Evolutionary conservation across 192 early-diverging fungal genomes (phyloP).

Genomic region (Coemansia sp.): DNA sequence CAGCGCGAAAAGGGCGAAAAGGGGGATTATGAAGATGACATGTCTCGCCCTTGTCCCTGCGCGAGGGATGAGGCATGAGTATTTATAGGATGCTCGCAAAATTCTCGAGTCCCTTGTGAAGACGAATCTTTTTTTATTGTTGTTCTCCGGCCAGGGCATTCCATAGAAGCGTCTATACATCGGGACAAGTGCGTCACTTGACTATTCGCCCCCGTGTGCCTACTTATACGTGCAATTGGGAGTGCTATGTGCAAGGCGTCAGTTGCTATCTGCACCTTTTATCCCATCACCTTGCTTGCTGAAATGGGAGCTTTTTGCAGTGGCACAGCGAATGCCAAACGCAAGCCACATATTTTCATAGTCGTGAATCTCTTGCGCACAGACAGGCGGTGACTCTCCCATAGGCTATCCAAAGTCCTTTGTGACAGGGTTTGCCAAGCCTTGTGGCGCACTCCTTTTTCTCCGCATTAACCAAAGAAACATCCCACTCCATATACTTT

Average conservation of each 20-base stretch:
- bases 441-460: neutral
- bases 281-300: neutral
- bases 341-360: neutral
- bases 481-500: neutral
- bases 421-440: neutral
- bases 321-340: neutral
- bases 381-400: neutral
- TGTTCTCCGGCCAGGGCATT: neutral
- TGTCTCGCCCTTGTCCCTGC: neutral
- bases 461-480: neutral
- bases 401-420: neutral
- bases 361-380: neutral
- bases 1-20: neutral
- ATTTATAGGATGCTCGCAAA: neutral
- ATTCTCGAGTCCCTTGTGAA: neutral
- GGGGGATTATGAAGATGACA: neutral
- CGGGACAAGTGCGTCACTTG: neutral
- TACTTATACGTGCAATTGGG: neutral
- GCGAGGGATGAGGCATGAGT: neutral
- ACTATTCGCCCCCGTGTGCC: neutral
- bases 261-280: neutral
- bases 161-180: constrained; percentile 9
- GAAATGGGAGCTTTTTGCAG: neutral
- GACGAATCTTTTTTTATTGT: neutral
- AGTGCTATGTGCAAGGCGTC: constrained; percentile 1